These are phyloP conservation scores for Suillus subluteus DNA, from an alignment of 768 basidiomycete genomes.

Conservation along the genomic window DNA sequence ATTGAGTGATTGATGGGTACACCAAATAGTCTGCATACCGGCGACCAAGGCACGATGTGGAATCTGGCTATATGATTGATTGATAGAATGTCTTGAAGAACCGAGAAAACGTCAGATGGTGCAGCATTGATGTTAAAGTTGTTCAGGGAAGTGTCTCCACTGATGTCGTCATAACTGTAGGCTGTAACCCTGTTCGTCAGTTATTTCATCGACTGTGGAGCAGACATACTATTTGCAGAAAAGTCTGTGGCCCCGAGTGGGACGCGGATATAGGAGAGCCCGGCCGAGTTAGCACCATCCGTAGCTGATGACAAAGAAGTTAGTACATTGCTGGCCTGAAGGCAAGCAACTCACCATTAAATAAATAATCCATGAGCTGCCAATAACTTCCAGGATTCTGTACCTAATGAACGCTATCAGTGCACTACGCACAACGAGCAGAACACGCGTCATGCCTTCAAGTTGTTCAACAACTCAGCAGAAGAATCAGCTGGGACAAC, in stretches of 20 bases:
- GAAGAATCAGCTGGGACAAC: conserved; percentile 66
- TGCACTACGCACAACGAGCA: background rate
- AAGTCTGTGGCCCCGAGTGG: conserved; percentile 79
- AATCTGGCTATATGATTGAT: conserved; percentile 57
- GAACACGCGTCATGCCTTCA: conserved; percentile 54
- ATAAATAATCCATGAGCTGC: conserved; percentile 59
- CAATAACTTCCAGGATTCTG: conserved; percentile 61
- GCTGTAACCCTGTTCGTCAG: conserved; percentile 34
- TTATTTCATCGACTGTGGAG: background rate
- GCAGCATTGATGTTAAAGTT: conserved; percentile 59
- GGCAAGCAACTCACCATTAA: conserved; percentile 38
- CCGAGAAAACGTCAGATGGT: conserved; percentile 66
- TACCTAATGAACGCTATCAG: conserved; percentile 35
- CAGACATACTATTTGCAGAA: conserved; percentile 47
- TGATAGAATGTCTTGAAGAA: conserved; percentile 63
- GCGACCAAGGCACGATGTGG: conserved; percentile 75
- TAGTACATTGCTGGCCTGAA: background rate
- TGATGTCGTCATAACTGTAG: conserved; percentile 70
- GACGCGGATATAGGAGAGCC: conserved; percentile 69
- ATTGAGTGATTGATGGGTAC: background rate
- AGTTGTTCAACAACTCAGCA: conserved; percentile 57
- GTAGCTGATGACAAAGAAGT: conserved; percentile 40
- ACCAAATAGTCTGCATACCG: conserved; percentile 45
- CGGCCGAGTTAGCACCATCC: conserved; percentile 64
- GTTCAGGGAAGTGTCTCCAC: conserved; percentile 59